These are phyloP conservation scores for Omphalea diandra DNA, from an alignment of 441 rosid species.

Conservation along the genomic window DNA sequence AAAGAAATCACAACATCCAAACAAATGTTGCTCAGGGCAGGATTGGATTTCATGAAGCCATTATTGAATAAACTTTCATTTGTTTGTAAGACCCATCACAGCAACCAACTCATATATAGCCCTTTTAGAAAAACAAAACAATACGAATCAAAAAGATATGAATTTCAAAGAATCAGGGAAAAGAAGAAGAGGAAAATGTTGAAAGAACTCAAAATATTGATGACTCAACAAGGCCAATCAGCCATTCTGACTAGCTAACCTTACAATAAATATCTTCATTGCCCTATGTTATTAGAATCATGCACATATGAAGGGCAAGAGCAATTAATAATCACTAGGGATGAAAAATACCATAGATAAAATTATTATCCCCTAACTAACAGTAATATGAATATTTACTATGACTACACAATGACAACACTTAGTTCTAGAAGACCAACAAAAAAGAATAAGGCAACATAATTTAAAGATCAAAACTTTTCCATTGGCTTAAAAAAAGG, in stretches of 20 bases:
- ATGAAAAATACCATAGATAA: too few species aligned
- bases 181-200: not conserved
- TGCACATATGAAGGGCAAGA: too few species aligned
- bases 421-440: too few species aligned
- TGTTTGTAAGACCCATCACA: constrained; percentile 21
- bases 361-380: too few species aligned
- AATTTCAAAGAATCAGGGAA: too few species aligned
- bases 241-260: constrained; percentile 30
- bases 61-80: constrained; percentile 17
- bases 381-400: too few species aligned
- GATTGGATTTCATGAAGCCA: constrained; percentile 26
- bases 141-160: not conserved
- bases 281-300: constrained; percentile 8
- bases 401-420: too few species aligned
- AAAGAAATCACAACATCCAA: not conserved
- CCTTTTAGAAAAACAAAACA: not conserved
- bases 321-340: not conserved
- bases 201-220: constrained; percentile 16
- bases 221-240: constrained; percentile 22
- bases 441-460: too few species aligned
- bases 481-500: too few species aligned
- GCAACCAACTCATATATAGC: constrained; percentile 29
- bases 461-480: too few species aligned
- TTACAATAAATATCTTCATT: constrained; percentile 8
- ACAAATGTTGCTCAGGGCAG: constrained; percentile 28